Conservation (phyloP, 495 filamentous ascomycete genomes). For the Lepraria neglecta region DNA sequence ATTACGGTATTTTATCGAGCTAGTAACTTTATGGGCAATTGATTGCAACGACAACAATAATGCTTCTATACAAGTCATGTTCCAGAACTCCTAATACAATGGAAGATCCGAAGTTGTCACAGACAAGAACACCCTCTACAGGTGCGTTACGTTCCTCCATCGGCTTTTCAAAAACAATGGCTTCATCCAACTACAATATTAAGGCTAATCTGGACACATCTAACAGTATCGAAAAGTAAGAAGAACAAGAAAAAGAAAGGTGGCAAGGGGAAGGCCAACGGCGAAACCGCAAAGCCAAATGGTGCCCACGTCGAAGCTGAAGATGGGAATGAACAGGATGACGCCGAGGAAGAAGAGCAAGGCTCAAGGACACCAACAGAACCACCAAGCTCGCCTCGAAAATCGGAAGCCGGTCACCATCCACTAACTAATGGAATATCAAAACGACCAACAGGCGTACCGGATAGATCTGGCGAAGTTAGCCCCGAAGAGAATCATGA, state of each 20-base stretch:
- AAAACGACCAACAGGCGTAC: conserved; percentile 17
- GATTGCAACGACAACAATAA: conserved; percentile 10
- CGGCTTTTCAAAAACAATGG: not conserved
- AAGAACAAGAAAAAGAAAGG: conserved; percentile 67
- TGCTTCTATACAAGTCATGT: not conserved
- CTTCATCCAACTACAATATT: not conserved
- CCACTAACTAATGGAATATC: conserved; percentile 19
- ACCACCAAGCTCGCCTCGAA: conserved; percentile 21
- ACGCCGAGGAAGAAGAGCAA: conserved; percentile 23
- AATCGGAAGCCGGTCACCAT: not conserved
- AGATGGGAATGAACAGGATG: conserved; percentile 21
- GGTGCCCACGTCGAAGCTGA: conserved; percentile 34
- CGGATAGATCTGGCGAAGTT: conserved; percentile 2
- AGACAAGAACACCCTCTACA: conserved; percentile 26
- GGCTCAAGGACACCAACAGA: conserved; percentile 27
- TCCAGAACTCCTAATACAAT: conserved; percentile 6
- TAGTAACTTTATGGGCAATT: not conserved
- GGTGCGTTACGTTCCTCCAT: conserved; percentile 23
- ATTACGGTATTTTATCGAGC: not conserved
- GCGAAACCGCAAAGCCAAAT: conserved; percentile 29
- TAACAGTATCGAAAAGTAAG: conserved; percentile 43
- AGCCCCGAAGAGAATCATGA: not conserved
- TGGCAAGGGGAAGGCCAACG: conserved; percentile 30
- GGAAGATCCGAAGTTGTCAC: conserved; percentile 29
- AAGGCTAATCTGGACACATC: conserved; percentile 1